Percentiles rank a stretch among this genome's conserved stretches.
Conservation (phyloP, 2,329 filamentous ascomycete species). For the Fusarium sp. region DNA sequence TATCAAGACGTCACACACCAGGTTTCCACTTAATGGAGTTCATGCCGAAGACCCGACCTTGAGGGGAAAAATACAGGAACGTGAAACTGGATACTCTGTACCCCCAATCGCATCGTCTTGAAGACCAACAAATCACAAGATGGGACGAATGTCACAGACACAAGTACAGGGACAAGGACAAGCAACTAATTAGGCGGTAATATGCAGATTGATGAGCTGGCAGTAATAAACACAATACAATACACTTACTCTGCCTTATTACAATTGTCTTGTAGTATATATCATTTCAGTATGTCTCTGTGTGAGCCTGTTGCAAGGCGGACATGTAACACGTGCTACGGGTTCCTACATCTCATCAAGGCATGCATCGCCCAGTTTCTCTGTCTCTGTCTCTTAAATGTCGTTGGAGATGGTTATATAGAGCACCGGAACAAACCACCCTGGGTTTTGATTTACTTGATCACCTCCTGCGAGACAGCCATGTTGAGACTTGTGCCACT, state of each 20-base stretch:
- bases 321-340: slow-evolving; percentile 2
- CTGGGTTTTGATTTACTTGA: not conserved
- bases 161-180: not conserved
- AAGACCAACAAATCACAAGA: too few species aligned
- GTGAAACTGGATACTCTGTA: not conserved
- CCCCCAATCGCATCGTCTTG: too few species aligned
- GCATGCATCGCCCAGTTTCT: not conserved
- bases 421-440: not conserved
- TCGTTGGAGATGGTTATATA: not conserved
- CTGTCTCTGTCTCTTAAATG: not conserved
- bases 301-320: not conserved
- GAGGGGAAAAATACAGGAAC: not conserved
- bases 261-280: not conserved
- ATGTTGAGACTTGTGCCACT: not conserved
- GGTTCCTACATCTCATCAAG: slow-evolving; percentile 13
- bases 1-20: slow-evolving; percentile 11
- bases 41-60: slow-evolving; percentile 27
- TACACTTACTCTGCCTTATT: not conserved
- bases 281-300: not conserved
- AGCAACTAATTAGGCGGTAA: slow-evolving; percentile 1
- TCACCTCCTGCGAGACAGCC: slow-evolving; percentile 16
- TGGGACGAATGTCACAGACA: too few species aligned
- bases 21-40: slow-evolving; percentile 17
- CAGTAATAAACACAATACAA: not conserved
- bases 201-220: slow-evolving; percentile 20